Conservation (phyloP, 192 early-diverging fungal species). For the Allomyces macrogynus region DNA sequence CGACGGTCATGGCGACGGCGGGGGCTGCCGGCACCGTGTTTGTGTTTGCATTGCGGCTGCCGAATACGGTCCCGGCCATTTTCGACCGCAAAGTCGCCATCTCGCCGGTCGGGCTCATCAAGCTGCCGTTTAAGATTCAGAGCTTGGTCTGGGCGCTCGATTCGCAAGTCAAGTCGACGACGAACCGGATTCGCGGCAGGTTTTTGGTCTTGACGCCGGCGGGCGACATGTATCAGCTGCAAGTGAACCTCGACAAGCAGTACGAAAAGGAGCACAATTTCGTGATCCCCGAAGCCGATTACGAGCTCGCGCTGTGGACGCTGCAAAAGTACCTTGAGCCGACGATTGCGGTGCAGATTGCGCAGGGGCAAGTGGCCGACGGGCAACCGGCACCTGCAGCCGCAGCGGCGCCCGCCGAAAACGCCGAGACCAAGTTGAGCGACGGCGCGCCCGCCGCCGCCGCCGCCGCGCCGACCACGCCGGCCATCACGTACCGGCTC, state of each 20-base stretch:
- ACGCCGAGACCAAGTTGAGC: background rate
- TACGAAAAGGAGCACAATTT: background rate
- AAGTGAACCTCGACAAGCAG: background rate
- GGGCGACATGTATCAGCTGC: background rate
- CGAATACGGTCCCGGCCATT: background rate
- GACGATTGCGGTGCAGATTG: background rate
- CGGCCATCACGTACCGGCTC: background rate
- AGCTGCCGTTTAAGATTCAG: background rate
- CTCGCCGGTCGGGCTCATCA: background rate
- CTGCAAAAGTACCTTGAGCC: background rate
- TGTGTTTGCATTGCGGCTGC: slow-evolving; percentile 14
- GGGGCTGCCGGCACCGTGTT: slow-evolving; percentile 27
- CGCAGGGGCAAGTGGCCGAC: background rate
- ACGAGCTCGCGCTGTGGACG: background rate
- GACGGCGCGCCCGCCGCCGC: background rate
- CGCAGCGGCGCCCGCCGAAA: background rate
- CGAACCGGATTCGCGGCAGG: background rate
- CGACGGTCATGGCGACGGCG: slow-evolving; percentile 22
- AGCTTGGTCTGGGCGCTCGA: background rate
- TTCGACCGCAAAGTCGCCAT: background rate
- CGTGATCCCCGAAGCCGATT: background rate
- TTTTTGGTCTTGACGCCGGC: background rate
- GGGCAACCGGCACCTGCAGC: background rate
- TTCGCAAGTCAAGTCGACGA: background rate
- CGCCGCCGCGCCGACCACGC: background rate